phyloP scores from a whole-genome alignment of 176 grass and related monocot species.

The Oryza nivara region DNA sequence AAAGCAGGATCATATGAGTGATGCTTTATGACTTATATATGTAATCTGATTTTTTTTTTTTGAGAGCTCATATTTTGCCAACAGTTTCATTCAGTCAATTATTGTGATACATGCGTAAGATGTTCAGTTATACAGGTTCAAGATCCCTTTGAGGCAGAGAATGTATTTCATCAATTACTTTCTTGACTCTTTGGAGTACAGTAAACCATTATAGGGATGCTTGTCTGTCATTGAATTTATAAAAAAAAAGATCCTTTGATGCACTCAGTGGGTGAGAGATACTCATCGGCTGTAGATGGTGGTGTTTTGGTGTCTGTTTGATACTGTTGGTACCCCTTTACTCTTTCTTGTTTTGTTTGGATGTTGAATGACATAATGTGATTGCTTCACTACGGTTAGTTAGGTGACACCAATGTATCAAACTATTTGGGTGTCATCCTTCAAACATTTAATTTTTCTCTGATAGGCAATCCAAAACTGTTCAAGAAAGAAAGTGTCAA shows the following conservation, averaged over 20 bases:
- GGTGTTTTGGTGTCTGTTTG: slow-evolving; percentile 5
- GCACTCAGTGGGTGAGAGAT: slow-evolving; percentile 22
- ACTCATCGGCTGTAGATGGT: neutral
- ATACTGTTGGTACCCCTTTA: slow-evolving; percentile 20
- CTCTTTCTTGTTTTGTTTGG: slow-evolving; percentile 25
- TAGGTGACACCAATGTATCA: slow-evolving; percentile 31
- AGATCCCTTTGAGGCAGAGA: neutral
- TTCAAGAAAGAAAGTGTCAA: slow-evolving; percentile 20
- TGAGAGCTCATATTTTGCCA: neutral
- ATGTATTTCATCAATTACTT: slow-evolving; percentile 9
- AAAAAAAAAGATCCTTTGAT: slow-evolving; percentile 7
- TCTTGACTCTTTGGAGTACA: neutral
- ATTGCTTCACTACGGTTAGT: slow-evolving; percentile 32
- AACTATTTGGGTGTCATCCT: neutral
- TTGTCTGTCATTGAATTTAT: neutral
- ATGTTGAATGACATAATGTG: slow-evolving; percentile 1
- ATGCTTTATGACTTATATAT: slow-evolving; percentile 13
- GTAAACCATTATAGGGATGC: neutral
- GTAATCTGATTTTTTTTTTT: neutral
- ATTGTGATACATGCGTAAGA: neutral
- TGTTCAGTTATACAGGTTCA: slow-evolving; percentile 2
- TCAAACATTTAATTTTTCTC: slow-evolving; percentile 38
- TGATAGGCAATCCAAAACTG: slow-evolving; percentile 25
- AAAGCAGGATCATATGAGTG: neutral
- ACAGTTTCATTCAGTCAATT: slow-evolving; percentile 11